Base-by-base conservation (phyloP, 768 basidiomycete species). In the Amylocystis lapponica region DNA sequence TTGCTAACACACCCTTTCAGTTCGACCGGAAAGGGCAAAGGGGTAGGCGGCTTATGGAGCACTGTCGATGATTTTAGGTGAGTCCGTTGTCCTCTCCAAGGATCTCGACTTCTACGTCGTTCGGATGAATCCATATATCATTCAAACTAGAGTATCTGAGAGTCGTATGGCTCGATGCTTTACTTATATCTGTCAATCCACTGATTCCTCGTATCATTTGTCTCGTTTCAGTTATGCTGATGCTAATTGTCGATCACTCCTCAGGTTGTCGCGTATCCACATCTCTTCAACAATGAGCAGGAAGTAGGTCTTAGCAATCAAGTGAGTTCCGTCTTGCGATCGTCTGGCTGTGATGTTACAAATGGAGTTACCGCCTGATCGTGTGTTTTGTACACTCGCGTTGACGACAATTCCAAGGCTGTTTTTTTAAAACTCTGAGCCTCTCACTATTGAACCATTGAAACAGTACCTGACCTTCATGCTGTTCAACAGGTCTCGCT, bases 81-180 rank as follows among this genome's bases (percentile, higher is more conserved):
- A n/a, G n/a, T n/a, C n/a, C n/a, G n/a, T n/a, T n/a, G n/a, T n/a
- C n/a, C n/a, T n/a, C n/a, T n/a, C n/a, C n/a, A n/a, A n/a, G n/a
- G n/a, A n/a, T n/a, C n/a, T n/a, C n/a, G n/a, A n/a, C 48, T 34
- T n/a, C 23, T 10, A 43, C 32, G 14, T 33, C n/a, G 19, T 13
- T 33, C 14, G 6, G 81, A 84, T 82, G 83, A 86, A 68, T 49
- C 65, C 59, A 70, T n/a, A n/a, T 66, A 68, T 57, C 64, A 74
- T 78, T 84, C 85, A 89, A 89, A 89, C 86, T 89, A 89, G 85
- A 88, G 85, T 89, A 81, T 87, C 74, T 88, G 86, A 89, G 86
- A 65, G 79, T 71, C 64, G 47, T 5, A 29, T 6, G 63, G 75
- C 76, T 67, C 82, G 55, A 81, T 87, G 86, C 75, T 86, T 80